These are phyloP conservation scores for Trichoderma koningii DNA, from an alignment of 2,329 filamentous ascomycete species.

Conservation along the genomic window DNA sequence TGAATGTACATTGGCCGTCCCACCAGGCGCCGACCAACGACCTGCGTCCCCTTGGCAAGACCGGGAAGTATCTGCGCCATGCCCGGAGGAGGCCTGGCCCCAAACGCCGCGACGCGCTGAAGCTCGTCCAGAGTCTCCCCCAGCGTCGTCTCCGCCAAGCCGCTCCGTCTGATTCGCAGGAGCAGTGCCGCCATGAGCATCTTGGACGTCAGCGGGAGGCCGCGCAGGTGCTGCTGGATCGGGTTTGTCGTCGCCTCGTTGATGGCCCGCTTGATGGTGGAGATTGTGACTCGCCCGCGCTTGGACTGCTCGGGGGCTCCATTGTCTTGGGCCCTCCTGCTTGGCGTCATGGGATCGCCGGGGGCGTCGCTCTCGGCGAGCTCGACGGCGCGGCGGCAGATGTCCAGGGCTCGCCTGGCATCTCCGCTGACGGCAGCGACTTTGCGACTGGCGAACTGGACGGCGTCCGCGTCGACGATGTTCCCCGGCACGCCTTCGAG, in stretches of 20 bases:
- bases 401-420: conserved; percentile 87
- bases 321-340: conserved; percentile 48
- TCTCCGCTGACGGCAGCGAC: conserved; percentile 96
- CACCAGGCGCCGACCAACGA: conserved; percentile 36
- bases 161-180: conserved; percentile 76
- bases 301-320: conserved; percentile 35
- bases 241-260: conserved; percentile 93
- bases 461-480: conserved; percentile 87
- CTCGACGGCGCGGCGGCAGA: conserved; percentile 92
- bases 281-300: conserved; percentile 75
- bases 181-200: conserved; percentile 83
- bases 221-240: conserved; percentile 82
- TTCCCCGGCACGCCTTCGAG: conserved; percentile 84
- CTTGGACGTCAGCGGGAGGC: conserved; percentile 79
- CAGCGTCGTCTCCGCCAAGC: conserved; percentile 82
- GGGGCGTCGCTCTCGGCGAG: conserved; percentile 75
- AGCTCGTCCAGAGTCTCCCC: conserved; percentile 85
- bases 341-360: conserved; percentile 60
- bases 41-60: conserved; percentile 35
- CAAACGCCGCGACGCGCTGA: conserved; percentile 44
- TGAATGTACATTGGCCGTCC: conserved; percentile 53
- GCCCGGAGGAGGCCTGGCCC: conserved; percentile 41
- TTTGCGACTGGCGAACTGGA: conserved; percentile 95
- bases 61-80: conserved; percentile 43
- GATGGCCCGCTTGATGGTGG: conserved; percentile 91